Evolutionary conservation across 805 yeast genomes (phyloP), one percentile per base, ranked within the genome.

Genomic region (Debaryomyces prosopidis): DNA sequence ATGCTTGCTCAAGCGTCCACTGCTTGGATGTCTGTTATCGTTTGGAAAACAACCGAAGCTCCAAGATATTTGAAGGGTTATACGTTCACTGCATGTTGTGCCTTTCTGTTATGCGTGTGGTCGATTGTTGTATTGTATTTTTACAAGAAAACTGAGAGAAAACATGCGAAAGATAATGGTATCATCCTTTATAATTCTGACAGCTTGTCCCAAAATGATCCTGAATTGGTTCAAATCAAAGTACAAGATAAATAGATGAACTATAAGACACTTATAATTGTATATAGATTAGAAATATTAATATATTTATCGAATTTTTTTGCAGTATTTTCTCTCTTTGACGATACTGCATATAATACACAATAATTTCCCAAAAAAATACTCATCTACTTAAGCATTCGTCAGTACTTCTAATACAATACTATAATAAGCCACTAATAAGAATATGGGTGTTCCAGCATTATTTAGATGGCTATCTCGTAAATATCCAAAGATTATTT

Each of bases 381-480:
- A 23, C 26, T 23, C 26, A 23, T 23, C 26, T 23, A 23, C 26
- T 10, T 7, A 23, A 23, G 26, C 9, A 23, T 7, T 7, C 26
- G 10, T 7, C 9, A 7, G 9, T 10, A 23, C 6, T 23, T 23
- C 9, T 23, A 23, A 23, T 20, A 15, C 9, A 12, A 10, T 36
- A 20, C 28, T 18, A 12, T 36, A 17, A 16, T 36, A 18, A 12
- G 15, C 16, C 27, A 28, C n/a, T 16, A 18, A 35, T 18, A 20
- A 34, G 5, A 17, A 23, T 28, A 87, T 87, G 94, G 96, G 99
- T 75, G 99, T 94, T 53, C 99, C 99, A 51, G 97, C 99, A 17
- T 84, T 94, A 59, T 94, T 90, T 69, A 80, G 99, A 71, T 94
- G 99, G 98, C 75, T 94, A 40, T 89, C 98, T 1, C 69, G 82